phyloP scores from a whole-genome alignment of 768 basidiomycete species.

The Suillus tomentosus region DNA sequence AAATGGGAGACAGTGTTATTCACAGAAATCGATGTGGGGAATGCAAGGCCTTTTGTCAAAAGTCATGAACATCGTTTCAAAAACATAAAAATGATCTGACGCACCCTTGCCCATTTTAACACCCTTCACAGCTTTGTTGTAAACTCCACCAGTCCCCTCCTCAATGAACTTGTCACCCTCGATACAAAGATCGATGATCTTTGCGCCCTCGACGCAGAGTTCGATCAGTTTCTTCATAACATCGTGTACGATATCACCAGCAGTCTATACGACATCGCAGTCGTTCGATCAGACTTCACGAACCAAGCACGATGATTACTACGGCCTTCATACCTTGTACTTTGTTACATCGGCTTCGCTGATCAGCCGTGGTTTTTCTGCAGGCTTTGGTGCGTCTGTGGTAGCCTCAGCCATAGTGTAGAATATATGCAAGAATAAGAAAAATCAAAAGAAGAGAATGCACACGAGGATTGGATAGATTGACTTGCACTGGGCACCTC shows the following conservation, averaged over 20 bases:
- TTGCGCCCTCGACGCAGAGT: constrained; percentile 77
- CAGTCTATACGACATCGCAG: constrained; percentile 51
- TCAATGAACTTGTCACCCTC: constrained; percentile 95
- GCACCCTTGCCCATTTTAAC: constrained; percentile 85
- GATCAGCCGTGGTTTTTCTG: constrained; percentile 56
- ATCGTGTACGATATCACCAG: constrained; percentile 85
- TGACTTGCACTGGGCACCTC: constrained; percentile 10
- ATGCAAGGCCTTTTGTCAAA: constrained; percentile 72
- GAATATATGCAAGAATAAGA: constrained; percentile 8
- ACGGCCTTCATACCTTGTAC: constrained; percentile 64
- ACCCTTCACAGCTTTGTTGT: constrained; percentile 89
- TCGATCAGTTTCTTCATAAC: constrained; percentile 86
- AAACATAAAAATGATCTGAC: constrained; percentile 23
- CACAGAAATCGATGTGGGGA: constrained; percentile 92
- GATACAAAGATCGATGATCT: constrained; percentile 85
- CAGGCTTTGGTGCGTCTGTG: constrained; percentile 42
- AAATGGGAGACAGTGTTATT: constrained; percentile 97
- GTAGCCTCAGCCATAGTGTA: constrained; percentile 60
- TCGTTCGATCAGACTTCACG: background rate
- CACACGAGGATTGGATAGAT: constrained; percentile 12
- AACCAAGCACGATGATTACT: constrained; percentile 9
- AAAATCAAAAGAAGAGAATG: constrained; percentile 12
- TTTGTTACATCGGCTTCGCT: constrained; percentile 80
- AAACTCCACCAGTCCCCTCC: constrained; percentile 79
- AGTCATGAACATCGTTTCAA: background rate